Percentiles rank a stretch among this genome's conserved stretches.
These are phyloP conservation scores for Myochromella boudieri DNA, from an alignment of 768 basidiomycete species.

Conservation along the genomic window DNA sequence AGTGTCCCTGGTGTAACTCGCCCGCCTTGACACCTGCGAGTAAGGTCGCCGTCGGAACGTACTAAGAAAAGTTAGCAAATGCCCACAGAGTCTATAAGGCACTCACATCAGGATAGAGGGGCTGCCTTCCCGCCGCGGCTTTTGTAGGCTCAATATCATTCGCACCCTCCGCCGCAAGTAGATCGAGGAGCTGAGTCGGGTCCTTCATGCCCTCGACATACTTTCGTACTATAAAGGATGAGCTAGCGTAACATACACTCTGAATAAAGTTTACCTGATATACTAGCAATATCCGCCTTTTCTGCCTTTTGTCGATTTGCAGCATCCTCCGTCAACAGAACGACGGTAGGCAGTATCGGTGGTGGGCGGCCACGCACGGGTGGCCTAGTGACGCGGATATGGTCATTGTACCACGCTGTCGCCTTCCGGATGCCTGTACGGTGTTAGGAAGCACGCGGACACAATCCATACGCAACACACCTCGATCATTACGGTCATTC, in stretches of 20 bases:
- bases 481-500: slow-evolving; percentile 94
- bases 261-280: slow-evolving; percentile 50
- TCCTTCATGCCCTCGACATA: slow-evolving; percentile 80
- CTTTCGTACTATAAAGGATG: slow-evolving; percentile 51
- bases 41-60: slow-evolving; percentile 70
- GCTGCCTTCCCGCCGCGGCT: slow-evolving; percentile 50
- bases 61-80: slow-evolving; percentile 44
- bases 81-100: neutral
- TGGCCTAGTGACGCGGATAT: slow-evolving; percentile 56
- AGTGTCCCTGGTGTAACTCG: slow-evolving; percentile 87
- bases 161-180: slow-evolving; percentile 70
- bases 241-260: neutral
- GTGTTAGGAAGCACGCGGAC: neutral
- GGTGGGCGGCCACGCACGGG: slow-evolving; percentile 49
- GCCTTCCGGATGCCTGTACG: slow-evolving; percentile 81
- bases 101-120: slow-evolving; percentile 75
- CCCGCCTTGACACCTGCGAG: slow-evolving; percentile 85
- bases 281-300: slow-evolving; percentile 54
- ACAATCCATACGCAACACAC: slow-evolving; percentile 35
- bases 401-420: slow-evolving; percentile 82
- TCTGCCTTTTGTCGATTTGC: slow-evolving; percentile 80
- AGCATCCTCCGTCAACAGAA: slow-evolving; percentile 89
- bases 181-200: slow-evolving; percentile 69
- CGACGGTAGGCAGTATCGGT: slow-evolving; percentile 53
- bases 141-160: slow-evolving; percentile 64